Percentiles rank a stretch among this genome's conserved stretches.
These are phyloP conservation scores for Aspergillus campestris DNA, from an alignment of 495 filamentous ascomycete species.

Conservation along the genomic window DNA sequence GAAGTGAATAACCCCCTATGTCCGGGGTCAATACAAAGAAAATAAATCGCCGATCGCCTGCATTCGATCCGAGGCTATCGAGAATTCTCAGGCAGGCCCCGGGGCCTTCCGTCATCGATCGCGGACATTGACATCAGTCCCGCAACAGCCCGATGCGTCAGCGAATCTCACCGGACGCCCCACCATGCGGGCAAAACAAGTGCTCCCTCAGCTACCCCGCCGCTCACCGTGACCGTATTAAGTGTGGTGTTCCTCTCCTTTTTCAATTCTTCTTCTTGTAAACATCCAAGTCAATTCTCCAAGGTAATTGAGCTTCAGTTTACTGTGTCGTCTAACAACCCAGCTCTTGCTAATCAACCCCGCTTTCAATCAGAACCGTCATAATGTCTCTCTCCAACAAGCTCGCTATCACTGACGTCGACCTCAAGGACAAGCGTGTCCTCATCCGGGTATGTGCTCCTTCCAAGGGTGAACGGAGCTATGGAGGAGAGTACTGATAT, in stretches of 20 bases:
- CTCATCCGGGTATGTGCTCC: slow-evolving; percentile 74
- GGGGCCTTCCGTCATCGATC: slow-evolving; percentile 28
- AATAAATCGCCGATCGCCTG: too few relatives aligned
- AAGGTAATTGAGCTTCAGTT: too few relatives aligned
- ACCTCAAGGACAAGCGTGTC: slow-evolving; percentile 96
- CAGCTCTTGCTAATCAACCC: background rate
- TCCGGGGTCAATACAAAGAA: too few relatives aligned
- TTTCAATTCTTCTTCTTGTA: background rate
- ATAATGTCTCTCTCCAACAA: slow-evolving; percentile 98
- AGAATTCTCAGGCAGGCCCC: slow-evolving; percentile 17
- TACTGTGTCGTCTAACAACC: too few relatives aligned
- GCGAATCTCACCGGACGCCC: slow-evolving; percentile 27
- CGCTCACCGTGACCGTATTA: slow-evolving; percentile 19
- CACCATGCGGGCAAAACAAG: slow-evolving; percentile 17
- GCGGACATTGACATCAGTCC: slow-evolving; percentile 38
- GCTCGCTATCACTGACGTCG: slow-evolving; percentile 89
- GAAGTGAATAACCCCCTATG: too few relatives aligned
- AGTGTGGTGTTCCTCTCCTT: slow-evolving; percentile 4
- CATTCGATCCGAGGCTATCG: slow-evolving; percentile 31
- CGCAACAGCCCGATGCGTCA: slow-evolving; percentile 38
- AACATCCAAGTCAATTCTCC: background rate
- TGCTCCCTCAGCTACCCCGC: slow-evolving; percentile 15
- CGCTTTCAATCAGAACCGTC: slow-evolving; percentile 3
- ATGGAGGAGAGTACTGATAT: background rate
- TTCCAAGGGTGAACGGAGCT: background rate